phyloP scores from a whole-genome alignment of 495 filamentous ascomycete species.

The Elasticomyces elasticus region DNA sequence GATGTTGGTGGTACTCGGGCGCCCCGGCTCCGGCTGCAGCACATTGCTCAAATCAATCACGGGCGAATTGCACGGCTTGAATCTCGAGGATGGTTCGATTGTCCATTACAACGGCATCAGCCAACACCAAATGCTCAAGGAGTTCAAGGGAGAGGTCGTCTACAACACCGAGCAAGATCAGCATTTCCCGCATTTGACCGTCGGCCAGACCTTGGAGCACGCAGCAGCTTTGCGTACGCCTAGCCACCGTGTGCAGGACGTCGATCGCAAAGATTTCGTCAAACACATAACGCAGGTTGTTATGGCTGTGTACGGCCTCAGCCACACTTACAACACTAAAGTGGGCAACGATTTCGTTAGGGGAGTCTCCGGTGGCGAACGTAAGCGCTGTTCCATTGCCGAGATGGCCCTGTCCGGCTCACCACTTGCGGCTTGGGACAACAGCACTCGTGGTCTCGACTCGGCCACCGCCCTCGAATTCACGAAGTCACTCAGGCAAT shows the following conservation, averaged over 20 bases:
- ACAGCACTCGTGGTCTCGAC: conserved; percentile 22
- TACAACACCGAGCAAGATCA: conserved; percentile 60
- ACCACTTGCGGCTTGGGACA: conserved; percentile 19
- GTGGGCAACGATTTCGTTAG: conserved; percentile 26
- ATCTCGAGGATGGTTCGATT: conserved; percentile 25
- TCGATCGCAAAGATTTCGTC: conserved; percentile 1
- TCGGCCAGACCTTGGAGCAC: conserved; percentile 31
- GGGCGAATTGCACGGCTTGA: conserved; percentile 16
- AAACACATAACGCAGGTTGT: conserved; percentile 17
- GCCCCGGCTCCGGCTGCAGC: conserved; percentile 64
- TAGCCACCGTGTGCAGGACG: neutral
- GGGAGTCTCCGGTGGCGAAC: conserved; percentile 27
- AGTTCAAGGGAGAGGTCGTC: conserved; percentile 47
- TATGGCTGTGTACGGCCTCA: conserved; percentile 20
- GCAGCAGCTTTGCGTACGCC: conserved; percentile 17
- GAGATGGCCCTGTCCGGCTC: conserved; percentile 16
- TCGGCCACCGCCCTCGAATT: conserved; percentile 20
- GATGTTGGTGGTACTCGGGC: conserved; percentile 36
- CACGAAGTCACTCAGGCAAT: conserved; percentile 10
- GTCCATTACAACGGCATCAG: conserved; percentile 40
- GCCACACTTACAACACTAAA: conserved; percentile 23
- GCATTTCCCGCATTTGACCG: conserved; percentile 45
- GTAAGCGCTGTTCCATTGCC: conserved; percentile 22
- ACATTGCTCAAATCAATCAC: conserved; percentile 48
- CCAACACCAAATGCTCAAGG: conserved; percentile 48